Evolutionary conservation across 331 rosid genomes (phyloP).

Genomic region (Arachis monticola): DNA sequence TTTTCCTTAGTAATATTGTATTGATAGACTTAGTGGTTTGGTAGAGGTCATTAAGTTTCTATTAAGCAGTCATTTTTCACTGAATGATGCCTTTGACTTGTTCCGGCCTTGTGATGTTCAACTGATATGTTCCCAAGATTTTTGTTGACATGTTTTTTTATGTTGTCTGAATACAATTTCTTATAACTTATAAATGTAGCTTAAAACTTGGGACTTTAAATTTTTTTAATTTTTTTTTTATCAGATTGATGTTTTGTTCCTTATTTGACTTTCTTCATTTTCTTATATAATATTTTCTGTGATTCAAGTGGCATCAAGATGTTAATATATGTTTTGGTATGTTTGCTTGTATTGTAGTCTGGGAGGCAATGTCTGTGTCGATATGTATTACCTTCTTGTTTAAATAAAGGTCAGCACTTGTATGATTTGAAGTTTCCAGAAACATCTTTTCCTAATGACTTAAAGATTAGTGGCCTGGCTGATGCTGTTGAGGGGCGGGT

Average conservation of each 20-base stretch:
- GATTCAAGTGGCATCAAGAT: conserved; percentile 25
- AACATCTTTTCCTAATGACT: conserved; percentile 56
- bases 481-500: conserved; percentile 95
- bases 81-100: conserved; percentile 28
- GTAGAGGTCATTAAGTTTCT: conserved; percentile 16
- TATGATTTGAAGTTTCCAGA: conserved; percentile 67
- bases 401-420: conserved; percentile 59
- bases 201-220: not conserved
- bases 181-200: not conserved
- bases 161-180: conserved; percentile 31
- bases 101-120: conserved; percentile 26
- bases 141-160: conserved; percentile 6
- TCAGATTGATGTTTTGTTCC: conserved; percentile 13
- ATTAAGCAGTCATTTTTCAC: not conserved
- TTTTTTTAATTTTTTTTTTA: conserved; percentile 1
- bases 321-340: conserved; percentile 28
- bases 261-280: conserved; percentile 17
- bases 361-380: conserved; percentile 94
- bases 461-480: conserved; percentile 75
- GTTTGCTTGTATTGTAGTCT: conserved; percentile 59
- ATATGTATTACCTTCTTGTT: conserved; percentile 71
- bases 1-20: conserved; percentile 12
- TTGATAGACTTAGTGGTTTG: conserved; percentile 21
- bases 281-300: conserved; percentile 9
- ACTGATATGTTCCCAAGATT: conserved; percentile 20